Evolutionary conservation across 2,329 filamentous ascomycete genomes (phyloP).

Genomic region (Beauveria sp.): DNA sequence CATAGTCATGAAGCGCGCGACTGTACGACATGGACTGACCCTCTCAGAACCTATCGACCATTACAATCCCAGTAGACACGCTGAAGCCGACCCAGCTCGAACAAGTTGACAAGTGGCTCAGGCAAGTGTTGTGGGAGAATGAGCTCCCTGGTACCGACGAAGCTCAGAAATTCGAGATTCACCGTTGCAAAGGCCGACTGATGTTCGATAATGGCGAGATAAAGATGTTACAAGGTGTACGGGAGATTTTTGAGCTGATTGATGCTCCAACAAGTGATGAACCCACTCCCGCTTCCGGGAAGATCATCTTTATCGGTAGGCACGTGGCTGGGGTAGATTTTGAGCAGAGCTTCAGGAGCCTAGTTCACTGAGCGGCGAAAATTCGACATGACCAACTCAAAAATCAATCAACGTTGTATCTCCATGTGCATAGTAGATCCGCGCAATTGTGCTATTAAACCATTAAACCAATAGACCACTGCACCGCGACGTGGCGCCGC

Average conservation of each 20-base stretch:
- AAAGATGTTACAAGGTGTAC: constrained; percentile 82
- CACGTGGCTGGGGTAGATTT: constrained; percentile 46
- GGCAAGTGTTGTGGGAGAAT: constrained; percentile 76
- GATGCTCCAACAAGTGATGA: constrained; percentile 42
- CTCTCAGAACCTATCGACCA: constrained; percentile 48
- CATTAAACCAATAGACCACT: neutral
- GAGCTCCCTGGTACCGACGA: constrained; percentile 43
- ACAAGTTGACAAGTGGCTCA: constrained; percentile 71
- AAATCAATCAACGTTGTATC: neutral
- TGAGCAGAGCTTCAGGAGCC: constrained; percentile 33
- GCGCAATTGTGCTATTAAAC: neutral
- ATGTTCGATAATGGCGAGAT: constrained; percentile 54
- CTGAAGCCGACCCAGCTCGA: constrained; percentile 51
- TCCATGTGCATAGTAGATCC: neutral
- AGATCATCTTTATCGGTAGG: constrained; percentile 58
- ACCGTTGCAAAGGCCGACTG: constrained; percentile 78
- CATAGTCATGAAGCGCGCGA: neutral
- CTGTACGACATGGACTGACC: neutral
- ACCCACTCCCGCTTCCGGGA: constrained; percentile 33
- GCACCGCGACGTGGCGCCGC: neutral
- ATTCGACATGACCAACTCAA: neutral
- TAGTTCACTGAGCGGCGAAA: constrained; percentile 16
- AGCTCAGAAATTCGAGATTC: constrained; percentile 60
- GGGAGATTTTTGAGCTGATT: constrained; percentile 88
- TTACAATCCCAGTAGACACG: constrained; percentile 60